Evolutionary conservation across 2,329 filamentous ascomycete genomes (phyloP).

Genomic region (Ophiobolus disseminans): DNA sequence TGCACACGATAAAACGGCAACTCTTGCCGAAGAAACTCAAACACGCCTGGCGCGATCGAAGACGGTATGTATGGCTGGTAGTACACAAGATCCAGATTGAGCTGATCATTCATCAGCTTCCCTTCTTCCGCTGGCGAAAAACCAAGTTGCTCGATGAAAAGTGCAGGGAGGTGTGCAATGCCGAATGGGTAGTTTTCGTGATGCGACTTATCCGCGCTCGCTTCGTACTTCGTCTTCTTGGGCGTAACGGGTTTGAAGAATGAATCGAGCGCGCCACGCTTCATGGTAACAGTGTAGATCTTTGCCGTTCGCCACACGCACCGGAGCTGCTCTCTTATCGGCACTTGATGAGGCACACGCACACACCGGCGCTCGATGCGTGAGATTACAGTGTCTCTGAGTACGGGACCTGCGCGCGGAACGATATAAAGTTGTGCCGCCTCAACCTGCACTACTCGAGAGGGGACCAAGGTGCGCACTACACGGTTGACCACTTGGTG

Average conservation of each 20-base stretch:
- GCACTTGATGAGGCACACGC: too few relatives aligned
- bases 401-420: too few relatives aligned
- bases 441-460: too few relatives aligned
- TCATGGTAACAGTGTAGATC: slow-evolving; percentile 33
- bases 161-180: slow-evolving; percentile 56
- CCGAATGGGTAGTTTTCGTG: slow-evolving; percentile 63
- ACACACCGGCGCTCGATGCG: too few relatives aligned
- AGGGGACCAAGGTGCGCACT: too few relatives aligned
- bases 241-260: slow-evolving; percentile 66
- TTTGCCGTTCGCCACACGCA: too few relatives aligned
- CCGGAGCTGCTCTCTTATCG: too few relatives aligned
- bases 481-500: too few relatives aligned
- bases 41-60: slow-evolving; percentile 64
- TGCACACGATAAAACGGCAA: slow-evolving; percentile 78
- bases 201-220: slow-evolving; percentile 38
- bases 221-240: slow-evolving; percentile 50
- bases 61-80: slow-evolving; percentile 75
- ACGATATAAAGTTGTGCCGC: too few relatives aligned
- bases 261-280: slow-evolving; percentile 70
- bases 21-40: slow-evolving; percentile 73
- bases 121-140: slow-evolving; percentile 61
- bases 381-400: too few relatives aligned
- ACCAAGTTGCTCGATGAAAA: slow-evolving; percentile 52
- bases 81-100: slow-evolving; percentile 75
- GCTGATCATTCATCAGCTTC: slow-evolving; percentile 68